Evolutionary conservation across 768 basidiomycete genomes (phyloP), one percentile per base, ranked within the genome.

Genomic region (Mycena rebaudengoi): DNA sequence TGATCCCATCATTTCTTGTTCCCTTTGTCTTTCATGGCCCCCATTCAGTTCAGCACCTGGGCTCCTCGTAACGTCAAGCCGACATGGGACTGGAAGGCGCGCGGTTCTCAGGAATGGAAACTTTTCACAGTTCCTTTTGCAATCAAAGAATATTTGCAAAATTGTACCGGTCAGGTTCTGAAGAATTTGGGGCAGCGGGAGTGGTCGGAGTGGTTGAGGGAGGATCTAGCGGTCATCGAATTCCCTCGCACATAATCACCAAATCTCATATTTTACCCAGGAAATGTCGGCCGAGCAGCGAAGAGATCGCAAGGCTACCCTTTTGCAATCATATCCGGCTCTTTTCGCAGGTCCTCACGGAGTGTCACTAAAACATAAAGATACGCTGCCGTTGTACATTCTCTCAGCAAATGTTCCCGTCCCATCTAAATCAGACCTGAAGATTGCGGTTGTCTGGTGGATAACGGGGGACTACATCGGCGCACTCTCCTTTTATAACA

Each of bases 291-390:
- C 7, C 11, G 44, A 57, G 11, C 39, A 63, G 16, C 32, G 21
- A 28, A 13, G 11, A 1, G 35, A 6, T 8, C 53, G 62, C 39
- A 63, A 63, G n/a, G 16, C 25, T 16, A 33, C 10, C 16, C 16
- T 63, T 39, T 26, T 29, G 13, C 40, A 49, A 8, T 16, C 54
- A 1, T 51, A 63, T 40, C 62, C 62, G 6, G 39, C 40, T 8
- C 39, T 63, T n/a, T 32, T 56, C n/a, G 57, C 54, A 11, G 61
- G 61, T 3, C 61, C 61, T 0, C 61, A 62, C n/a, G 61, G 61
- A 21, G 30, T 62, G 18, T 40, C 37, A 6, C 30, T 62, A 16
- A 43, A 5, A 11, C 14, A 55, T n/a, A 10, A n/a, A 21, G 20
- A 8, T 16, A 48, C n/a, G 0, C 41, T 62, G 1, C 61, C 61